Conservation (phyloP, 2,329 filamentous ascomycete species). For the Scedosporium minutisporum region DNA sequence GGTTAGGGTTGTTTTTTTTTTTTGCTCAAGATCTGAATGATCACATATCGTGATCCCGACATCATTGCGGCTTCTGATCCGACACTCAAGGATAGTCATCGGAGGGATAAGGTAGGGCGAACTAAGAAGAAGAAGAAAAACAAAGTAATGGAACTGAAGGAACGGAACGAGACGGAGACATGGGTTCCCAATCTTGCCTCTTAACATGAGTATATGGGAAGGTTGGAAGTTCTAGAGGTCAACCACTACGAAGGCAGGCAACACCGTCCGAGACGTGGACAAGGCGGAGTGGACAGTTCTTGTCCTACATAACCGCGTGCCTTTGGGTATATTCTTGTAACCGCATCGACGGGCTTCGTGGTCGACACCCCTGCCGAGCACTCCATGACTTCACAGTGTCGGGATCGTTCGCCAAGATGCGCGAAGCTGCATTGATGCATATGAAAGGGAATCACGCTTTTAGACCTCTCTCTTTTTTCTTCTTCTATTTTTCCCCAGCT, state of each 20-base stretch:
- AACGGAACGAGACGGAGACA: background rate
- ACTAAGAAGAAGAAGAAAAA: constrained; percentile 1
- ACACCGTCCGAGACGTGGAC: background rate
- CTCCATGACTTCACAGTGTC: constrained; percentile 1
- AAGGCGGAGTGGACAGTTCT: background rate
- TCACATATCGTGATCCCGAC: constrained; percentile 1
- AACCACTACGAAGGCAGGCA: background rate
- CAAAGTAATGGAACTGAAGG: background rate
- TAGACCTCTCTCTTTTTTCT: constrained; percentile 32
- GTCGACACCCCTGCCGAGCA: background rate
- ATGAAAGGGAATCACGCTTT: constrained; percentile 27
- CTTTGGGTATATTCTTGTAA: constrained; percentile 4
- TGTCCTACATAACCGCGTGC: background rate
- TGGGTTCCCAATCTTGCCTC: background rate
- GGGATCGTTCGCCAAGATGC: constrained; percentile 8
- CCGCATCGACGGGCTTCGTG: constrained; percentile 1
- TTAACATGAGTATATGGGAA: constrained; percentile 1
- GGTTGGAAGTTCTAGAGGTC: constrained; percentile 4
- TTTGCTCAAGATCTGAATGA: background rate
- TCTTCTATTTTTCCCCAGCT: constrained; percentile 1
- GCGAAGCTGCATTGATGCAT: constrained; percentile 23
- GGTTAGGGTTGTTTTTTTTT: background rate
- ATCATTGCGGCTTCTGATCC: background rate
- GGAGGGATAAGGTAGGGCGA: background rate
- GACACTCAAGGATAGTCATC: background rate